Conservation (phyloP, 192 early-diverging fungal species). For the Allomyces arbusculus region DNA sequence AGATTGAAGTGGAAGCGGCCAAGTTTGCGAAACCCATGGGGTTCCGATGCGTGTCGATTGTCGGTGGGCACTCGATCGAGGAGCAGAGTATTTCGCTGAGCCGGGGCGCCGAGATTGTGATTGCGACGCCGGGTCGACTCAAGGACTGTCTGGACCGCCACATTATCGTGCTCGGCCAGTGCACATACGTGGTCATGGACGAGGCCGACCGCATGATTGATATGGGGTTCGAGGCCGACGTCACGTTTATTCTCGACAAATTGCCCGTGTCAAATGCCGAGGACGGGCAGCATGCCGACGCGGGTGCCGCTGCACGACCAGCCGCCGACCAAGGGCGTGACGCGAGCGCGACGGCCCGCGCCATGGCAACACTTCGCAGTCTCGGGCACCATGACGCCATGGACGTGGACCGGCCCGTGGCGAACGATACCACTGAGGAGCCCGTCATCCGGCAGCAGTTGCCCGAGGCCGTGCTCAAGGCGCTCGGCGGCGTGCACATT, state of each 20-base stretch:
- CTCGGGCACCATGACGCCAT: neutral
- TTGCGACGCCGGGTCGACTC: conserved; percentile 93
- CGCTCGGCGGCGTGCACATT: conserved; percentile 4
- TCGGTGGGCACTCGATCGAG: conserved; percentile 70
- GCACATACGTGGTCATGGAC: conserved; percentile 97
- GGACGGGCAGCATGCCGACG: conserved; percentile 48
- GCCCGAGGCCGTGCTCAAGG: neutral
- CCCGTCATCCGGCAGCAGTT: neutral
- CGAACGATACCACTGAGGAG: neutral
- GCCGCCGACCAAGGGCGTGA: neutral
- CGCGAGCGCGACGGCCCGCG: neutral
- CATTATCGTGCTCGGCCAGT: conserved; percentile 78
- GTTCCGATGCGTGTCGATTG: conserved; percentile 63
- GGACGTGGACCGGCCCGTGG: neutral
- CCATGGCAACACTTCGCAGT: neutral
- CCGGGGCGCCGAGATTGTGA: conserved; percentile 84
- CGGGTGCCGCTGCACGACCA: neutral
- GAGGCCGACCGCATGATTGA: conserved; percentile 94
- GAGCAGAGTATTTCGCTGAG: conserved; percentile 74
- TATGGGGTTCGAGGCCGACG: conserved; percentile 86
- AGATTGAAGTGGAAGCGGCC: conserved; percentile 80
- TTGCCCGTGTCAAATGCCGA: conserved; percentile 79
- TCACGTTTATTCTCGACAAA: conserved; percentile 87
- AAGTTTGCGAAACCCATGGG: conserved; percentile 79
- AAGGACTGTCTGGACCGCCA: conserved; percentile 77